phyloP scores from a whole-genome alignment of 352 stramenopile species.

The Globisporangium okanoganense region DNA sequence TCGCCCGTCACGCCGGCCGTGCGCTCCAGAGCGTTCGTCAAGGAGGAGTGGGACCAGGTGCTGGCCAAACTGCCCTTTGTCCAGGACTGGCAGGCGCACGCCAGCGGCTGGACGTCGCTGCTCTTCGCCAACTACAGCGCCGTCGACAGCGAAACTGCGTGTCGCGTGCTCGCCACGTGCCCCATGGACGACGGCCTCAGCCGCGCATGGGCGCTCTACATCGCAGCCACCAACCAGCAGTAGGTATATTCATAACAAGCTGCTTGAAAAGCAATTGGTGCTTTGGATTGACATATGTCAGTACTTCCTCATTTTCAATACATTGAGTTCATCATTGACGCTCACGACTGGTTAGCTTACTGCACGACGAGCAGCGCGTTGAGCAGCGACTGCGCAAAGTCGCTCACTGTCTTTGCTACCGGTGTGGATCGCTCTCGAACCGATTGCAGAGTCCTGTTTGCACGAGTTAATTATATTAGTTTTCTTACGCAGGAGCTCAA shows the following conservation, averaged over 20 bases:
- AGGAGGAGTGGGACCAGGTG: conserved; percentile 63
- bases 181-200: conserved; percentile 72
- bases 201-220: conserved; percentile 62
- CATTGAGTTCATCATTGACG: too few species aligned
- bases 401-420: conserved; percentile 21
- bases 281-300: not conserved
- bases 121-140: conserved; percentile 58
- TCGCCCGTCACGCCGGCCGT: conserved; percentile 48
- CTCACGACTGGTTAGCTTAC: not conserved
- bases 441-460: conserved; percentile 31
- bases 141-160: conserved; percentile 33
- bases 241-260: not conserved
- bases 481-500: conserved; percentile 1
- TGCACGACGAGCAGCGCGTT: conserved; percentile 15
- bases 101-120: conserved; percentile 54
- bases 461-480: not conserved
- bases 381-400: conserved; percentile 54
- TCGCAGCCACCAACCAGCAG: conserved; percentile 29
- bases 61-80: conserved; percentile 48
- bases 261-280: not conserved
- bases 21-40: conserved; percentile 36
- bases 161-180: conserved; percentile 32
- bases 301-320: not conserved
- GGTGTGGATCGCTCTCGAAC: conserved; percentile 25
- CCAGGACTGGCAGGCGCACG: conserved; percentile 40